phyloP scores from a whole-genome alignment of 2,329 filamentous ascomycete genomes.

The Monosporascus sp. region DNA sequence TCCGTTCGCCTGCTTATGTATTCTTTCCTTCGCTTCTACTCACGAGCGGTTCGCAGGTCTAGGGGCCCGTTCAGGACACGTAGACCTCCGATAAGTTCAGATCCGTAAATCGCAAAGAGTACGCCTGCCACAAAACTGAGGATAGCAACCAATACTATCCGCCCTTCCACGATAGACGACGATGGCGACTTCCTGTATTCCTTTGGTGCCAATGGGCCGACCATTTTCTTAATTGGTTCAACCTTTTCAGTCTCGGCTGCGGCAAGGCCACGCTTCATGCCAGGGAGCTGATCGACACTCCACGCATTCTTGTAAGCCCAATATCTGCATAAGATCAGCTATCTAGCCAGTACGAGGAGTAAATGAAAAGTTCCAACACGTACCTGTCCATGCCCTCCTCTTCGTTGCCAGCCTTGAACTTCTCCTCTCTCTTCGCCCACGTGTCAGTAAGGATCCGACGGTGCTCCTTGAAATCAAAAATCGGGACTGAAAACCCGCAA shows the following conservation, averaged over 20 bases:
- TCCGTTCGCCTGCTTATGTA: too few species aligned
- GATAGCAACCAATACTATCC: not conserved
- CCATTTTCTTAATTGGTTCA: conserved; percentile 34
- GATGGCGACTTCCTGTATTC: not conserved
- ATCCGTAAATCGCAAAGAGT: not conserved
- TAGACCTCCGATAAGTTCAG: not conserved
- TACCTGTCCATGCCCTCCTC: conserved; percentile 32
- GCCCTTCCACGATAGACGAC: not conserved
- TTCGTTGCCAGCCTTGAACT: conserved; percentile 25
- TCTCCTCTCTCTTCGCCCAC: conserved; percentile 27
- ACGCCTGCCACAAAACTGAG: not conserved
- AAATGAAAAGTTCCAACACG: not conserved
- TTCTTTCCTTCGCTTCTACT: too few species aligned
- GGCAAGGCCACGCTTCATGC: conserved; percentile 27
- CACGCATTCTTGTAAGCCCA: conserved; percentile 36
- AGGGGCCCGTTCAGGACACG: not conserved
- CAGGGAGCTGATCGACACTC: conserved; percentile 35
- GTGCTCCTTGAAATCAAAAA: conserved; percentile 33
- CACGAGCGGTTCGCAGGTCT: too few species aligned
- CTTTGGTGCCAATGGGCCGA: conserved; percentile 28
- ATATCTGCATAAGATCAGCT: conserved; percentile 15
- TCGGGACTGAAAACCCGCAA: conserved; percentile 35
- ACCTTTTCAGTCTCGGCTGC: conserved; percentile 26
- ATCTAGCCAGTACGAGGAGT: not conserved
- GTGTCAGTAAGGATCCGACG: conserved; percentile 29